These are phyloP conservation scores for Crithidia fasciculata DNA, from an alignment of 208 protist genomes.

Conservation along the genomic window DNA sequence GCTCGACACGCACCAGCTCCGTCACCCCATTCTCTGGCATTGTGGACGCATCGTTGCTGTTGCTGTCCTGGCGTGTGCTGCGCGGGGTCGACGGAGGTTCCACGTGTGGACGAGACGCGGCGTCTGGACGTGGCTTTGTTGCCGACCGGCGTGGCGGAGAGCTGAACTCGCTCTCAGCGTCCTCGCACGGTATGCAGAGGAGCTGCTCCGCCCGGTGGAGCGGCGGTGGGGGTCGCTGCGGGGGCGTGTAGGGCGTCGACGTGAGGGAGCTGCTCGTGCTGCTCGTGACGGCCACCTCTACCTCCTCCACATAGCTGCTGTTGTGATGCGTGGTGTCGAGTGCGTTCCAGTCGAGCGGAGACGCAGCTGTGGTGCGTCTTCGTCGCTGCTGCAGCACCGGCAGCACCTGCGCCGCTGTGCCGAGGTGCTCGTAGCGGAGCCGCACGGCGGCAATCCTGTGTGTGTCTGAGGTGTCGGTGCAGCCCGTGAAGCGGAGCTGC, in stretches of 20 bases:
- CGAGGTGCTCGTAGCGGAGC: conserved; percentile 43
- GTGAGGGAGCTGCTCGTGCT: not conserved
- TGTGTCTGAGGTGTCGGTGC: conserved; percentile 48
- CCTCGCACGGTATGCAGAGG: not conserved
- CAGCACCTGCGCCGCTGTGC: conserved; percentile 23
- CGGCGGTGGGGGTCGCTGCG: not conserved
- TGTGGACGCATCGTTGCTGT: not conserved
- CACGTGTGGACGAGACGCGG: conserved; percentile 5
- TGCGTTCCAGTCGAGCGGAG: not conserved
- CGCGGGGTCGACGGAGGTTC: not conserved
- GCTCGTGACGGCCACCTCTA: conserved; percentile 11
- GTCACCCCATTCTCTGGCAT: not conserved
- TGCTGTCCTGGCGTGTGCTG: not conserved
- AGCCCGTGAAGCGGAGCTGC: conserved; percentile 63
- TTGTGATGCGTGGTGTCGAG: not conserved
- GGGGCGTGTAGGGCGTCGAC: not conserved
- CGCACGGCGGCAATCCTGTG: conserved; percentile 59
- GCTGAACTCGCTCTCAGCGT: not conserved
- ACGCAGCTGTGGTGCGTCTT: not conserved
- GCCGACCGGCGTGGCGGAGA: conserved; percentile 28
- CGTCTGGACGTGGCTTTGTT: conserved; percentile 27
- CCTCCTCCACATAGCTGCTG: conserved; percentile 20
- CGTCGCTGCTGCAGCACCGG: conserved; percentile 17
- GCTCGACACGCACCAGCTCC: conserved; percentile 28
- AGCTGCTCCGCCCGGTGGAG: not conserved